These are phyloP conservation scores for Cucurbita moschata DNA, from an alignment of 306 rosid species.

Conservation along the genomic window DNA sequence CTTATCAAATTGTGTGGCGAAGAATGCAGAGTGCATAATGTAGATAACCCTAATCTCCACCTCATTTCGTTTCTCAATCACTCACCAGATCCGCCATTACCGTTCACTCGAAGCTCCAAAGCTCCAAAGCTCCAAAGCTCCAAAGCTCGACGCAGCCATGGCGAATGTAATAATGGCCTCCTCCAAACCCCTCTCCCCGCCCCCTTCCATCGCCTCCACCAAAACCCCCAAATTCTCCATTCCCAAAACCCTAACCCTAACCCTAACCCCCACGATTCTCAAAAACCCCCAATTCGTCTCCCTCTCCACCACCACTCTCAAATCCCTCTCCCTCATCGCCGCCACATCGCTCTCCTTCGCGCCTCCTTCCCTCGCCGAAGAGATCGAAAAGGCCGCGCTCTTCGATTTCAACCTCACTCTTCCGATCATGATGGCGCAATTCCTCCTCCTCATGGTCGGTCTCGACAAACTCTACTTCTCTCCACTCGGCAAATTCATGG, in stretches of 20 bases:
- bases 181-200: constrained; percentile 29
- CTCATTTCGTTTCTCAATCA: neutral
- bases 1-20: constrained; percentile 55
- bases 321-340: constrained; percentile 41
- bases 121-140: neutral
- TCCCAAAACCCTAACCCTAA: constrained; percentile 23
- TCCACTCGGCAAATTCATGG: constrained; percentile 86
- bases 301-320: constrained; percentile 29
- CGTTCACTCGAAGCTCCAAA: neutral
- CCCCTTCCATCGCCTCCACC: constrained; percentile 10
- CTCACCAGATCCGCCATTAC: neutral
- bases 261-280: neutral
- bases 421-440: constrained; percentile 58
- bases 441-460: constrained; percentile 67
- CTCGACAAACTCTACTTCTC: constrained; percentile 69
- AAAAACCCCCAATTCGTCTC: constrained; percentile 15
- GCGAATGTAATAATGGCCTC: constrained; percentile 79
- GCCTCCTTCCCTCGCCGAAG: constrained; percentile 48
- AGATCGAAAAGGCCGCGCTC: constrained; percentile 73
- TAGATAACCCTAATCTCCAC: neutral
- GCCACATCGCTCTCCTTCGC: constrained; percentile 37
- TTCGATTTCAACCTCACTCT: constrained; percentile 87
- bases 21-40: constrained; percentile 18
- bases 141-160: constrained; percentile 20
- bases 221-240: constrained; percentile 34